Evolutionary conservation across 2,329 filamentous ascomycete species (phyloP), one percentile per base, ranked within the genome.

Genomic region (Orbilia javanica): DNA sequence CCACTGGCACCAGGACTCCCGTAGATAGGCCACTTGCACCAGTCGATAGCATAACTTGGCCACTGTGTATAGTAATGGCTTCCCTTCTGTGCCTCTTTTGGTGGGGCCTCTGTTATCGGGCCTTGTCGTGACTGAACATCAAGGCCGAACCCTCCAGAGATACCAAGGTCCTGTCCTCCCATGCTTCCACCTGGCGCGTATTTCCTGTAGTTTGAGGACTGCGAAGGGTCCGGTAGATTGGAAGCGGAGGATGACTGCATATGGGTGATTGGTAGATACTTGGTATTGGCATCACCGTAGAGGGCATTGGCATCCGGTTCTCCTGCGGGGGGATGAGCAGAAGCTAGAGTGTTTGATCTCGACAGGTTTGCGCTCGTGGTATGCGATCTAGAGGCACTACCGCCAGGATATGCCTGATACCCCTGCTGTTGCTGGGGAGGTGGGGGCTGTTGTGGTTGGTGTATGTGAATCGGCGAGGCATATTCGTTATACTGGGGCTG

Each of bases 11-110:
- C 84, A 84, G 39, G 86, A 86, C 42, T 90, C 82, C 85, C 90
- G 82, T 93, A 90, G 1, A 95, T 90, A 15, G 92, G 90, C 95
- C 96, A 99, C 85, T 99, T 99, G 86, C 96, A 99, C 96, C 96
- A 99, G 85, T 99, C 96, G 82, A 97, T 95, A 11, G 96, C 95
- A 84, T 98, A 99, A 69, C 97, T 91, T 13, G 94, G 92, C 93
- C 96, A 99, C 0, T 95, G 94, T 3, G 75, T 72, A 18, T 60
- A 72, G 25, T 69, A 73, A 34, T 79, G 75, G 20, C 75, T 79
- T 8, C 75, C 75, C 25, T 48, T 72, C 13, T 69, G 63, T n/a
- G 46, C 22, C 20, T 79, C 75, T 50, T 79, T 79, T 15, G 69
- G 67, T n/a, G 67, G 75, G 2, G 69, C 48, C 27, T 77, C 73